Conservation (phyloP, 257 asterid genomes). For the Rauvolfia tetraphylla region DNA sequence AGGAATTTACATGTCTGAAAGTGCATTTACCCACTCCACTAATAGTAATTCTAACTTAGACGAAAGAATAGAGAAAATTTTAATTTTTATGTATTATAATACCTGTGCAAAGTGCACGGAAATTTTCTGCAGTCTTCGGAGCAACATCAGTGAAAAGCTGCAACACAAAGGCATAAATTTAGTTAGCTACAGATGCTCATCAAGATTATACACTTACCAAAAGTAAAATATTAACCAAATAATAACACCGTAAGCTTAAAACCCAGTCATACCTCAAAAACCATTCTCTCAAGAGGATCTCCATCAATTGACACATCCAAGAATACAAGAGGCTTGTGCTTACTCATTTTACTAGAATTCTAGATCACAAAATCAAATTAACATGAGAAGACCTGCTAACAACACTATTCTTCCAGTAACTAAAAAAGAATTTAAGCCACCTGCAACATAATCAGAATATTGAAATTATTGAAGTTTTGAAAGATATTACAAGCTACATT, state of each 20-base stretch:
- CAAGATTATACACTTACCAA: not conserved
- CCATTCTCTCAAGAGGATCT: slow-evolving; percentile 84
- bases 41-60: not conserved
- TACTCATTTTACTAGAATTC: slow-evolving; percentile 45
- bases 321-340: slow-evolving; percentile 64
- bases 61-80: not conserved
- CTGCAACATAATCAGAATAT: not conserved
- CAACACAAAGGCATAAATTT: slow-evolving; percentile 21
- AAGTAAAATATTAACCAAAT: not conserved
- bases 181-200: slow-evolving; percentile 10
- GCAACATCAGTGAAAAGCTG: slow-evolving; percentile 87
- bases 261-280: slow-evolving; percentile 63
- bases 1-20: not conserved
- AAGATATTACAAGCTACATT: not conserved
- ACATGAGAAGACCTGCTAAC: slow-evolving; percentile 14
- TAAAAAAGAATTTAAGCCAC: not conserved
- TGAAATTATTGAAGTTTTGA: not conserved
- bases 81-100: not conserved
- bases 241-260: not conserved
- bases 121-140: slow-evolving; percentile 90
- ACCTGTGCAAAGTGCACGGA: slow-evolving; percentile 96
- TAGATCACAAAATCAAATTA: slow-evolving; percentile 38
- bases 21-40: not conserved
- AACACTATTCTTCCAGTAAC: slow-evolving; percentile 2
- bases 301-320: slow-evolving; percentile 94